Percentiles rank a stretch among this genome's conserved stretches.
Conservation (phyloP, 345 rosid species). For the Brassica incana region DNA sequence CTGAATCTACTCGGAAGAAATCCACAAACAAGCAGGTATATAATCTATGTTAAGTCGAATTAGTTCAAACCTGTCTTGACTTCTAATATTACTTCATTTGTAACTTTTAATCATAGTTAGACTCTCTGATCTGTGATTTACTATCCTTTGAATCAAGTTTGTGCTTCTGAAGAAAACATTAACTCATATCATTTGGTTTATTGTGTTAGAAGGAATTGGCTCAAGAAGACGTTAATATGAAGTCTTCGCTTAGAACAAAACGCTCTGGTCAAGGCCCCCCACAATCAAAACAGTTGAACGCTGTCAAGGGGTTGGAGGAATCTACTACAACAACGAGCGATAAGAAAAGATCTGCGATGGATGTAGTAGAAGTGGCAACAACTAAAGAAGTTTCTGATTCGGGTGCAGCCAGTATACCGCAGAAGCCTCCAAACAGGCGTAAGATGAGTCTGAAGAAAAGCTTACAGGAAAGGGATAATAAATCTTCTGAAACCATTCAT, state of each 20-base stretch:
- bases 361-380: constrained; percentile 40
- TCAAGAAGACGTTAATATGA: constrained; percentile 44
- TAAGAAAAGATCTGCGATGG: constrained; percentile 45
- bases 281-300: constrained; percentile 53
- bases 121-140: constrained; percentile 7
- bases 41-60: constrained; percentile 15
- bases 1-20: constrained; percentile 43
- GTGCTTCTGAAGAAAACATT: constrained; percentile 12
- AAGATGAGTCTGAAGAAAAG: constrained; percentile 58
- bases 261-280: constrained; percentile 45
- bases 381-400: constrained; percentile 48
- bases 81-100: constrained; percentile 14
- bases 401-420: constrained; percentile 41
- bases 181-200: constrained; percentile 17
- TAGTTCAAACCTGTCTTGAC: neutral
- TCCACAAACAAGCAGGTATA: constrained; percentile 51
- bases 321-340: constrained; percentile 40
- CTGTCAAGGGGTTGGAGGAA: constrained; percentile 44
- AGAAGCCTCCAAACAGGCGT: constrained; percentile 58
- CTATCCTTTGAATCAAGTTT: constrained; percentile 10
- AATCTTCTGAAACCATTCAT: constrained; percentile 43
- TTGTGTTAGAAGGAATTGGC: constrained; percentile 46
- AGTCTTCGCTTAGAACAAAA: constrained; percentile 43
- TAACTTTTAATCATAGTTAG: neutral
- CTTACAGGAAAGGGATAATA: constrained; percentile 43